phyloP scores from a whole-genome alignment of 2,329 filamentous ascomycete species.

The Cercospora sp. region DNA sequence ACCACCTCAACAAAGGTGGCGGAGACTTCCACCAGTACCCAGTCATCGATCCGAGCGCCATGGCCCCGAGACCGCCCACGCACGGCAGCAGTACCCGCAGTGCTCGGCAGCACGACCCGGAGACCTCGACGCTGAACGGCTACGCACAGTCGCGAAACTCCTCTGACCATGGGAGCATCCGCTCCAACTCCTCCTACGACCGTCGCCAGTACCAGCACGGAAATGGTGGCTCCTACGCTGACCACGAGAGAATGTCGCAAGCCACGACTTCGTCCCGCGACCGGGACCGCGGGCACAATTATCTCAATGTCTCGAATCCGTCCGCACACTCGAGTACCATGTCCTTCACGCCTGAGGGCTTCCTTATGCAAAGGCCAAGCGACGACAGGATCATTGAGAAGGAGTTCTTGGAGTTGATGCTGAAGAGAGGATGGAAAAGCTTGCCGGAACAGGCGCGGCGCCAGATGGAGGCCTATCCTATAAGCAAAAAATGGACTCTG shows the following conservation, averaged over 20 bases:
- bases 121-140: slow-evolving; percentile 56
- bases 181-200: slow-evolving; percentile 62
- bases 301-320: slow-evolving; percentile 46
- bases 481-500: slow-evolving; percentile 95
- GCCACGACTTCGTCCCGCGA: slow-evolving; percentile 43
- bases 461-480: slow-evolving; percentile 94
- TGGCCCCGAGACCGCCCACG: slow-evolving; percentile 41
- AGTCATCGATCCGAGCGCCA: slow-evolving; percentile 56
- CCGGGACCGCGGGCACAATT: slow-evolving; percentile 38
- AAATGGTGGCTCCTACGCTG: slow-evolving; percentile 48
- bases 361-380: slow-evolving; percentile 68
- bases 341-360: slow-evolving; percentile 55
- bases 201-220: slow-evolving; percentile 53
- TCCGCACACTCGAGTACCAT: slow-evolving; percentile 52
- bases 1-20: slow-evolving; percentile 77
- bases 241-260: slow-evolving; percentile 44
- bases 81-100: slow-evolving; percentile 30
- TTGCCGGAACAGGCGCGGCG: slow-evolving; percentile 89
- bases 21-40: slow-evolving; percentile 90
- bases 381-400: slow-evolving; percentile 85
- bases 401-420: slow-evolving; percentile 92
- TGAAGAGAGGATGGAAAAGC: slow-evolving; percentile 96
- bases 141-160: slow-evolving; percentile 35
- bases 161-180: slow-evolving; percentile 63
- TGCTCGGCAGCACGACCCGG: slow-evolving; percentile 25